Evolutionary conservation across 495 filamentous ascomycete species (phyloP).

Genomic region (Lophium mytilinum): DNA sequence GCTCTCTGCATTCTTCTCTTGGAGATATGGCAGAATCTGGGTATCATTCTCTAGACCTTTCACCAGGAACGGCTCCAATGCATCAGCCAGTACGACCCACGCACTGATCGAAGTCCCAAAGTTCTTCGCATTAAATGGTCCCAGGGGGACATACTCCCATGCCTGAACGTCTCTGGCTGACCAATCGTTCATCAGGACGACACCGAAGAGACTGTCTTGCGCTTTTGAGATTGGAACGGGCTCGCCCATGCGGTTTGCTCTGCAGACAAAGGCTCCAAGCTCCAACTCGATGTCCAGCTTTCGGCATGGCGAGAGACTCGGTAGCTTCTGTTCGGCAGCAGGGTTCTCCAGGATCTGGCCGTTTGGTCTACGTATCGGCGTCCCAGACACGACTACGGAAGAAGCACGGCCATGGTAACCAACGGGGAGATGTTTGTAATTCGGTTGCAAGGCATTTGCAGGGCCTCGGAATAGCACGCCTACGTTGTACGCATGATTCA

Average conservation of each 20-base stretch:
- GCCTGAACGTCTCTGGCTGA: conserved; percentile 82
- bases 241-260: conserved; percentile 56
- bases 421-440: conserved; percentile 85
- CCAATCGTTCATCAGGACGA: conserved; percentile 93
- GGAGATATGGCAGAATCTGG: conserved; percentile 59
- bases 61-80: conserved; percentile 63
- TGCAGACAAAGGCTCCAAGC: conserved; percentile 72
- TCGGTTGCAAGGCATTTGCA: conserved; percentile 73
- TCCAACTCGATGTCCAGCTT: conserved; percentile 85
- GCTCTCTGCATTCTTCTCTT: conserved; percentile 52
- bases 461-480: conserved; percentile 76
- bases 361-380: conserved; percentile 58
- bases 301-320: conserved; percentile 54
- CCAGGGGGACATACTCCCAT: conserved; percentile 66
- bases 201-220: conserved; percentile 71
- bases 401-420: conserved; percentile 48
- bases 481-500: conserved; percentile 79
- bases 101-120: conserved; percentile 83
- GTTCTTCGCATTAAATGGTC: conserved; percentile 85
- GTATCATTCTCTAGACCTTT: conserved; percentile 56
- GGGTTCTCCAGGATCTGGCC: conserved; percentile 73
- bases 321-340: conserved; percentile 48
- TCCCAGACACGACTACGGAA: conserved; percentile 37
- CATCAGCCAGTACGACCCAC: conserved; percentile 83
- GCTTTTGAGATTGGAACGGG: conserved; percentile 50